Conservation (phyloP, 768 basidiomycete genomes). For the Phlegmacium glaucopus region DNA sequence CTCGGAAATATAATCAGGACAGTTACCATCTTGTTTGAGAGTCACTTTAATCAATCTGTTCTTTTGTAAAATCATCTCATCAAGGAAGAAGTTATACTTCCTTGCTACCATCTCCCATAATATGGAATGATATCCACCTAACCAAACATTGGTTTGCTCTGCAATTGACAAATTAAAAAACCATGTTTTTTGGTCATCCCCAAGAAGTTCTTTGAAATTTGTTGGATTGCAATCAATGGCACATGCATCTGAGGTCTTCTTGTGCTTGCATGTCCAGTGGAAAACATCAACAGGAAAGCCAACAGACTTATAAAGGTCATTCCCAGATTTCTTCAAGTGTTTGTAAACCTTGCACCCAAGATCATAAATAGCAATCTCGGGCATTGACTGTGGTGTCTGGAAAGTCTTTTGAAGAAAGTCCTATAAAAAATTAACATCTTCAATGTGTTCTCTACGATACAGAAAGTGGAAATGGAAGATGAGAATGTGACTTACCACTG, state of each 20-base stretch:
- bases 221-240: slow-evolving; percentile 21
- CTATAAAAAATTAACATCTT: background rate
- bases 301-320: slow-evolving; percentile 15
- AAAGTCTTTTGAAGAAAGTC: slow-evolving; percentile 12
- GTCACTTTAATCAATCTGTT: slow-evolving; percentile 1
- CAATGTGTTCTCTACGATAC: no score
- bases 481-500: slow-evolving; percentile 1
- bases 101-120: slow-evolving; percentile 6
- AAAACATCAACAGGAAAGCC: slow-evolving; percentile 33
- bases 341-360: slow-evolving; percentile 19
- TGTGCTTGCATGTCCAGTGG: slow-evolving; percentile 20
- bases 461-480: background rate
- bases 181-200: slow-evolving; percentile 18
- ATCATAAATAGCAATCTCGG: slow-evolving; percentile 23
- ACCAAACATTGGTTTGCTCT: slow-evolving; percentile 33
- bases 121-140: slow-evolving; percentile 9
- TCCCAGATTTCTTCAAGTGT: slow-evolving; percentile 11
- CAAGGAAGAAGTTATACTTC: slow-evolving; percentile 27
- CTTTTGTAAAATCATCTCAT: slow-evolving; percentile 23
- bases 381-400: slow-evolving; percentile 8
- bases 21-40: background rate
- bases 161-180: slow-evolving; percentile 34
- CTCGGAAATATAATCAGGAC: slow-evolving; percentile 5
- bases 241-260: slow-evolving; percentile 1
- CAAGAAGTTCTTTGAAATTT: slow-evolving; percentile 18